These are phyloP conservation scores for Rhodotorula graminis DNA, from an alignment of 768 basidiomycete species.

Conservation along the genomic window DNA sequence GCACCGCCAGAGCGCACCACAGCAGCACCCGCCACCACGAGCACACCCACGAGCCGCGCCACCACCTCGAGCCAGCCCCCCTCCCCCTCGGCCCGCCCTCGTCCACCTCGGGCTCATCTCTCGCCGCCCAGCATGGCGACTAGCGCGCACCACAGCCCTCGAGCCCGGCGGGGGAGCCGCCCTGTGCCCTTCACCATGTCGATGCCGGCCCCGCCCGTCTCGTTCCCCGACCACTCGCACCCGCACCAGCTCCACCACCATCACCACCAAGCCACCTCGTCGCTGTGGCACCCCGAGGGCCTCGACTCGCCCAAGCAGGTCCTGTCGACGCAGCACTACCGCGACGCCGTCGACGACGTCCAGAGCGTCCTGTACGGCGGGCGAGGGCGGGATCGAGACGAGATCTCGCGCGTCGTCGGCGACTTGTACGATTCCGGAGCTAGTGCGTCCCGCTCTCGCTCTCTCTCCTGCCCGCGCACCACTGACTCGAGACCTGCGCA, in stretches of 20 bases:
- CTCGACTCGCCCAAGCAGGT: not conserved
- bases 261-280: not conserved
- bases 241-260: not conserved
- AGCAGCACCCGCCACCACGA: no score
- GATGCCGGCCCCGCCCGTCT: not conserved
- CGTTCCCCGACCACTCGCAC: no score
- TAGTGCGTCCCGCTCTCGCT: not conserved
- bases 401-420: constrained; percentile 8
- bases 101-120: not conserved
- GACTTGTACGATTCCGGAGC: constrained; percentile 15
- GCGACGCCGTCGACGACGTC: constrained; percentile 13
- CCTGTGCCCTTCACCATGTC: not conserved
- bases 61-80: no score
- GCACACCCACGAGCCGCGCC: no score
- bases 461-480: not conserved
- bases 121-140: not conserved
- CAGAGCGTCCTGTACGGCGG: constrained; percentile 29
- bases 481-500: no score
- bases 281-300: not conserved
- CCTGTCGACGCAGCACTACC: not conserved
- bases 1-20: no score
- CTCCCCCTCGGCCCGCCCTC: not conserved
- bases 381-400: constrained; percentile 11
- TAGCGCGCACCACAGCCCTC: not conserved
- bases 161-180: not conserved